phyloP scores from a whole-genome alignment of 257 asterid genomes.

The Solanum pimpinellifolium region DNA sequence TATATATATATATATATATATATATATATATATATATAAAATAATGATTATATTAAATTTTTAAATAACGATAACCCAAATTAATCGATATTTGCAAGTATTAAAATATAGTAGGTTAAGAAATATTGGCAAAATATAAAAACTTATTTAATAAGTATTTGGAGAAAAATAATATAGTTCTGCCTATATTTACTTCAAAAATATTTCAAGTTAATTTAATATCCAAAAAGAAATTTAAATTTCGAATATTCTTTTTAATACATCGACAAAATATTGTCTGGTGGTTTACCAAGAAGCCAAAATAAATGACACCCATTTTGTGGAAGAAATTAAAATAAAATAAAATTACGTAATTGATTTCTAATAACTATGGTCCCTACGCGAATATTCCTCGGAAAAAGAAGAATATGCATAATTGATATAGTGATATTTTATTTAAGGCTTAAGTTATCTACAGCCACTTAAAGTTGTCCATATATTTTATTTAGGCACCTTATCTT shows the following conservation, averaged over 20 bases:
- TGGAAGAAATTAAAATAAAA: background rate
- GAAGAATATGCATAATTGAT: background rate
- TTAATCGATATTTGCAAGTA: background rate
- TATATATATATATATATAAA: too few relatives aligned
- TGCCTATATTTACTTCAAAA: too few relatives aligned
- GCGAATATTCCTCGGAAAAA: background rate
- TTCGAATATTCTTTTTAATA: background rate
- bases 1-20: too few relatives aligned
- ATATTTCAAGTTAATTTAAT: background rate
- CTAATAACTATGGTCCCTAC: background rate
- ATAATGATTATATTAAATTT: too few relatives aligned
- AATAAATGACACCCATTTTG: background rate
- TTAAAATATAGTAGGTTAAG: background rate
- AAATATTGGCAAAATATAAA: background rate
- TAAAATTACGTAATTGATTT: background rate
- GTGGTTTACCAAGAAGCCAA: background rate
- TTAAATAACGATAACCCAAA: background rate
- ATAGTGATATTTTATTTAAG: background rate
- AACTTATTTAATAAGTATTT: background rate
- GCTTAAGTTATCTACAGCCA: too few relatives aligned
- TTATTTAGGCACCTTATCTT: too few relatives aligned
- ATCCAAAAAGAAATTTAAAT: background rate
- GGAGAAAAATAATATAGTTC: background rate
- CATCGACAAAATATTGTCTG: background rate
- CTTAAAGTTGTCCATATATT: too few relatives aligned